Base-by-base conservation (phyloP, 2,329 filamentous ascomycete species). In the Epichloe sylvatica region DNA sequence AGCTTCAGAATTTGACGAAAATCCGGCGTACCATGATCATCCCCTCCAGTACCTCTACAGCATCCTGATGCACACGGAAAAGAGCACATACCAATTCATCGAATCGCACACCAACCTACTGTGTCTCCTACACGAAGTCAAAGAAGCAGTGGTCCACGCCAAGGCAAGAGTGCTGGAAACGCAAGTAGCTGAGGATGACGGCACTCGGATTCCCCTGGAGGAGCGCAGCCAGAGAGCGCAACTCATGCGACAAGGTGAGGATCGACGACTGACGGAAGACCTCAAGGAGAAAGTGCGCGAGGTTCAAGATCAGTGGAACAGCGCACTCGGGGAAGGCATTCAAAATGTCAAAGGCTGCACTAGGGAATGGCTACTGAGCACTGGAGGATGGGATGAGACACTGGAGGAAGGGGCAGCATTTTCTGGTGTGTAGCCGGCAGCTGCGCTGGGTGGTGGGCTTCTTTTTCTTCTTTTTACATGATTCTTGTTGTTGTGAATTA, bases 31-130 rank as follows among this genome's bases (percentile, higher is more conserved):
- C 63, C 75, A 78, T 55, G 71, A 79, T 1, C 86, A 88, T 60
- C 92, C 92, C 11, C 68, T 96, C 62, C 88, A 96, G 66, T 97
- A 98, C 63, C 75, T 98, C 0, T 92, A 89, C 64, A 84, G 81
- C 44, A 71, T 97, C 23, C 74, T 98, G 8, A 77, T 83, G 5
- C 91, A 97, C 60, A 84, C 89, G 0, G 87, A 94, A 64, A 94
- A 92, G 70, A 90, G 84, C 58, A 91, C 88, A 8, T 94, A 95
- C 61, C 92, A 97, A 64, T 97, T 95, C 67, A 96, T 97, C 60
- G 92, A 97, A 70, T 85, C 82, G 6, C 91, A 97, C 70, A 91
- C 81, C 33, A 96, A 96, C 61, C 72, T 96, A 35, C 74, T 95
- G 23, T 97, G 91, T 60, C 72, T 97, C 37, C 68, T 95, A 50